Conservation (phyloP, 306 rosid species). For the Sindora glabra region DNA sequence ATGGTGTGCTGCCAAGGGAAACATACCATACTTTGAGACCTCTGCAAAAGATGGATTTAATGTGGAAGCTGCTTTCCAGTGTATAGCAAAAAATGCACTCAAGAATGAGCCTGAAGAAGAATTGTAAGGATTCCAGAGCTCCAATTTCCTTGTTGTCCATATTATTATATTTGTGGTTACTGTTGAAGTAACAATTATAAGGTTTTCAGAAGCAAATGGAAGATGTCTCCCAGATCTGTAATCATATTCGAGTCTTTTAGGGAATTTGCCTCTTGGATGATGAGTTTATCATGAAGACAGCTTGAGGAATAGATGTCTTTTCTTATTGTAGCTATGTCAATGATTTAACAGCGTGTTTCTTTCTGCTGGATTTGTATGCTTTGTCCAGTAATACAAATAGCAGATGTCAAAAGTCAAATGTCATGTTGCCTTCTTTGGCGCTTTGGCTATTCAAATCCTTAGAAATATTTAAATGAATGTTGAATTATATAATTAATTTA, state of each 20-base stretch:
- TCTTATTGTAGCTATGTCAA: too few species aligned
- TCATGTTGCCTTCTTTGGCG: background rate
- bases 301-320: too few species aligned
- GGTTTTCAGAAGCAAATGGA: background rate
- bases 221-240: too few species aligned
- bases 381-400: too few species aligned
- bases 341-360: too few species aligned
- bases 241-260: too few species aligned
- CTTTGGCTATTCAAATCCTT: background rate
- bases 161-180: background rate
- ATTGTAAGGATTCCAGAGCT: conserved; percentile 44
- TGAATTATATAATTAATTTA: background rate
- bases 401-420: background rate
- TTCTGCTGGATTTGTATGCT: too few species aligned
- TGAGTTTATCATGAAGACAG: too few species aligned
- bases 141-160: background rate
- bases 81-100: conserved; percentile 95
- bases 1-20: conserved; percentile 99
- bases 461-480: background rate
- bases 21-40: conserved; percentile 94
- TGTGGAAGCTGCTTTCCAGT: conserved; percentile 94
- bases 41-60: conserved; percentile 99
- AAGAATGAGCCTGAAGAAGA: conserved; percentile 99
- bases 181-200: background rate
- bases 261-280: too few species aligned